Evolutionary conservation across 140 eudicot genomes (phyloP), one percentile per base, ranked within the genome.

Genomic region (Anethum foeniculum): DNA sequence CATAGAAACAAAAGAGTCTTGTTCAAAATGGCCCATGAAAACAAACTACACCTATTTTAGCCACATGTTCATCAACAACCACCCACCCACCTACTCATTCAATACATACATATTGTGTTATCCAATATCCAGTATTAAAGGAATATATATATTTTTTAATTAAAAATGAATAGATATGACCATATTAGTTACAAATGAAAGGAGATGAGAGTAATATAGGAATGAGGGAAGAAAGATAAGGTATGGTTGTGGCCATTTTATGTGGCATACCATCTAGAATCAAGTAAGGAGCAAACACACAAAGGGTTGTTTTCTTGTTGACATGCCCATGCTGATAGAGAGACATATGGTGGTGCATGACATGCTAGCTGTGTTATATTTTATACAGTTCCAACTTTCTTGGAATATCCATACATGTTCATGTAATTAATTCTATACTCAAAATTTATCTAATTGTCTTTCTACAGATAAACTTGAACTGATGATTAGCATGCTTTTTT

Each of bases 361-460:
- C 78, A 39, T 44, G 54, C 56, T 74, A 25, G 36, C 23, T n/a
- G 32, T 41, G 2, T 10, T n/a, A 8, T n/a, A 23, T 27, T 25
- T 34, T 74, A 25, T n/a, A 41, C 36, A 44, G 38, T 74, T 74
- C 78, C 78, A 44, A 74, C 78, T 74, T 74, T 46, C 39, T 74
- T 67, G 74, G 74, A 67, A 67, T 27, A 27, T 28, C 28, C 28
- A 65, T 47, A 5, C 25, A 36, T 8, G 6, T 36, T 6, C 9
- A 14, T 19, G 3, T 32, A 18, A 71, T 36, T 71, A 1, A 19
- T 18, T 71, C 27, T 14, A 36, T 32, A 6, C 14, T 25, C 28
- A 18, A 71, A 32, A 34, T 15, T 34, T 1, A 28, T 32, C n/a
- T 34, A 34, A 67, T 13, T 36, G 27, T 30, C 25, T 38, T 71